A percentile compares a stretch with the other conserved stretches of the same genome.
These are phyloP conservation scores for Carex arenaria DNA, from an alignment of 202 grass and related monocot species.

Conservation along the genomic window DNA sequence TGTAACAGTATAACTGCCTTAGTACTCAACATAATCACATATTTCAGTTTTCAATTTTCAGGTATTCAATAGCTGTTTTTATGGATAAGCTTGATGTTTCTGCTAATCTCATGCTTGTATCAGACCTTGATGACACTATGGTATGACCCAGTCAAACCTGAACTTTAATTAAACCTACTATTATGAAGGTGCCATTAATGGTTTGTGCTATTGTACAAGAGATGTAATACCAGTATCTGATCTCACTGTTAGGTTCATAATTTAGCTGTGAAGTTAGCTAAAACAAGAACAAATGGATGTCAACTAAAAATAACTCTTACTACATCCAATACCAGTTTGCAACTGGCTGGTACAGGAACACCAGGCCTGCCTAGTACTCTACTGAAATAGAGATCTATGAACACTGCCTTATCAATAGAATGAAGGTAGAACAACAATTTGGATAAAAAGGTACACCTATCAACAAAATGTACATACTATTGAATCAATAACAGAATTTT, in stretches of 20 bases:
- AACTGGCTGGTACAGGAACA: neutral
- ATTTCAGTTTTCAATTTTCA: neutral
- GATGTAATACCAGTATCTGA: neutral
- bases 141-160: constrained; percentile 25
- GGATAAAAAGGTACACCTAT: neutral
- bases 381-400: constrained; percentile 9
- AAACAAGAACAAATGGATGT: neutral
- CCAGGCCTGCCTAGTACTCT: neutral
- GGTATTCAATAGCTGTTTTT: neutral
- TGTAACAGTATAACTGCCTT: neutral
- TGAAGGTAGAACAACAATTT: neutral
- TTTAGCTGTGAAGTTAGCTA: neutral
- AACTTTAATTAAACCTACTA: neutral
- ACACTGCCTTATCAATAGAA: neutral
- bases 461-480: neutral
- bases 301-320: neutral
- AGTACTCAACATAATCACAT: neutral
- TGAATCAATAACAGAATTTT: neutral
- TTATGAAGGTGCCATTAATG: neutral
- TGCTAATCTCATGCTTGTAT: constrained; percentile 80
- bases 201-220: neutral
- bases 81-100: constrained; percentile 73
- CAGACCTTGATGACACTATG: constrained; percentile 93
- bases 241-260: neutral
- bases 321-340: neutral